phyloP scores from a whole-genome alignment of 2,329 filamentous ascomycete genomes.

The Ceratocystis variospora region DNA sequence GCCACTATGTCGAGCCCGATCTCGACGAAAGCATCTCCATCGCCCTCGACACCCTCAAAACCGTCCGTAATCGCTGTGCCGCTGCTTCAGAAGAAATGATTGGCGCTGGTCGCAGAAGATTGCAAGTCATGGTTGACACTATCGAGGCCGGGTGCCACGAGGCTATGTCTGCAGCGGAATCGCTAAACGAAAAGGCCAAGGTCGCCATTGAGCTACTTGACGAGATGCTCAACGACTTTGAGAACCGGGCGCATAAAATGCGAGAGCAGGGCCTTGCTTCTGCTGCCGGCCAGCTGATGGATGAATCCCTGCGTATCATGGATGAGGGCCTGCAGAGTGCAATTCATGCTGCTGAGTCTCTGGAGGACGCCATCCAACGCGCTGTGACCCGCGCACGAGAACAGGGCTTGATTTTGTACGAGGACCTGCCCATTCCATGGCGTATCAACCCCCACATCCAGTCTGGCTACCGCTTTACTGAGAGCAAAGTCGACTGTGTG shows the following conservation, averaged over 20 bases:
- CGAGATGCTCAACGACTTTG: constrained; percentile 70
- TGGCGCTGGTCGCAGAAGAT: constrained; percentile 68
- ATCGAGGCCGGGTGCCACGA: constrained; percentile 79
- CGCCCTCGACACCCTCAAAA: constrained; percentile 72
- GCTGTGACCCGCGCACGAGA: constrained; percentile 64
- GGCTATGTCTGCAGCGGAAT: constrained; percentile 69
- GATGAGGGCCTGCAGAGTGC: constrained; percentile 73
- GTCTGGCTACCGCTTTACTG: constrained; percentile 82
- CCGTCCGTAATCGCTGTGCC: constrained; percentile 76
- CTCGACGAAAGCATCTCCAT: constrained; percentile 73
- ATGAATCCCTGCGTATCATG: constrained; percentile 63
- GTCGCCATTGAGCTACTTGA: constrained; percentile 80
- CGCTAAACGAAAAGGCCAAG: constrained; percentile 80
- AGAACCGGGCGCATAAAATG: constrained; percentile 66
- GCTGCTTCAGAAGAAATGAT: constrained; percentile 82
- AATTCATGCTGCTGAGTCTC: constrained; percentile 62
- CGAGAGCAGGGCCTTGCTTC: constrained; percentile 59
- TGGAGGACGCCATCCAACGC: constrained; percentile 72
- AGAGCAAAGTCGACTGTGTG: constrained; percentile 80
- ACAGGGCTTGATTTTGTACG: constrained; percentile 71
- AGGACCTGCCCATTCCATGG: constrained; percentile 86
- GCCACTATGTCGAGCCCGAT: constrained; percentile 61
- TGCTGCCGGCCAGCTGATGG: constrained; percentile 57
- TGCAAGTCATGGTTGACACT: constrained; percentile 84
- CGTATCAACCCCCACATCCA: constrained; percentile 87